Base-by-base conservation (phyloP, 1,284 basidiomycete genomes). In the Cutaneotrichosporon sp. region DNA sequence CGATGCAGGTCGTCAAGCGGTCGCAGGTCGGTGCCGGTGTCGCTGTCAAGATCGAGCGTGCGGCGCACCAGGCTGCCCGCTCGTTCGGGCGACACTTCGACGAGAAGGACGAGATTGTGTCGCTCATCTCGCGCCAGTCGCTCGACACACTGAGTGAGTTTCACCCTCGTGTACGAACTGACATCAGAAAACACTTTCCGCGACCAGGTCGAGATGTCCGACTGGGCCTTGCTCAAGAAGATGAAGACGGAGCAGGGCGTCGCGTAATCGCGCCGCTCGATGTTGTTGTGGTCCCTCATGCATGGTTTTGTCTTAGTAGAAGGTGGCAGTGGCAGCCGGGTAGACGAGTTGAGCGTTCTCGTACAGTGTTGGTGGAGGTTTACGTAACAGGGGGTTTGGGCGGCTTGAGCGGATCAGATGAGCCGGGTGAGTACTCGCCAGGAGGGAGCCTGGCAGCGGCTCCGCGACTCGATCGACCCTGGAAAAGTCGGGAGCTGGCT, bases 1-100 rank as follows among this genome's bases (percentile, higher is more conserved):
- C 94, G 20, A 89, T 89, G 72, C 78, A 72, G 84, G 83, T 95
- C 27, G 87, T 99, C 69, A 97, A 95, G 82, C 93, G 92, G 80
- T 85, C 87, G 18, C 93, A 98, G 77, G 89, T 92, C 27, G 95
- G 94, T 73, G 95, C 86, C 63, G 95, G 60, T 79, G 95, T 98
- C 20, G 97, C 97, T 0, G 92, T 99, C 75, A 98, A 98, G 84
- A 97, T 99, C 67, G 97, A 99, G 79, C 91, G 97, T 75, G 94
- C 94, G 1, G 89, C 94, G 5, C 95, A 99, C 80, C 92, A 98
- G 80, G 90, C 91, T 42, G 88, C 94, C 16, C 95, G 95, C 82
- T 91, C 93, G 85, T 97, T 90, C 73, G 93, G 93, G 8, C 65
- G 79, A 66, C 79, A 79, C 79, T 97, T 99, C 76, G 93, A 97